Evolutionary conservation across 108 stramenopile genomes (phyloP).

Genomic region (Nitzschia sp.): DNA sequence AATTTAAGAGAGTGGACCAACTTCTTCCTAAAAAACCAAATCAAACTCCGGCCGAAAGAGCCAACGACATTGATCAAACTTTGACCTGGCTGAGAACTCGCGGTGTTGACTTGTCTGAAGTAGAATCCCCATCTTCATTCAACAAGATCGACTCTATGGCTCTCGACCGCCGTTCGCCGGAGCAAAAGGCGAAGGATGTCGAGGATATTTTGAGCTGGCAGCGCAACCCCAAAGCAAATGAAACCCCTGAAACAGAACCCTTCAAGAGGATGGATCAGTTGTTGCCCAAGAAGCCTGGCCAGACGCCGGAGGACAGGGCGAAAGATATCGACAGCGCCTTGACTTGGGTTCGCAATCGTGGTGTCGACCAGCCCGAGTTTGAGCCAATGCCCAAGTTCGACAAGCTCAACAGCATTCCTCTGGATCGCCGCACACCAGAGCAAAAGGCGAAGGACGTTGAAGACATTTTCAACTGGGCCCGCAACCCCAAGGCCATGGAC

Average conservation of each 20-base stretch:
- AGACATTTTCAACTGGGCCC: conserved; percentile 22
- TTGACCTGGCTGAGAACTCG: conserved; percentile 36
- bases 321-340: conserved; percentile 8
- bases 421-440: conserved; percentile 7
- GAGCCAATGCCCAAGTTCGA: conserved; percentile 5
- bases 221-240: conserved; percentile 23
- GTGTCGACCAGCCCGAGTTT: neutral
- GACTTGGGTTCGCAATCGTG: conserved; percentile 27
- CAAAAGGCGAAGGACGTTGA: conserved; percentile 22
- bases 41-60: conserved; percentile 23
- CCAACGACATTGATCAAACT: conserved; percentile 30
- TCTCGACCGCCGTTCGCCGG: conserved; percentile 11
- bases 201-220: conserved; percentile 34
- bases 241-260: neutral
- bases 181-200: conserved; percentile 17
- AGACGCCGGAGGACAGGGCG: neutral
- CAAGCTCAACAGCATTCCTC: conserved; percentile 5
- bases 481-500: conserved; percentile 5
- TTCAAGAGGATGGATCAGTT: conserved; percentile 25
- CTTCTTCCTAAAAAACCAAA: conserved; percentile 23
- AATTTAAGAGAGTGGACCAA: conserved; percentile 25
- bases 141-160: conserved; percentile 24
- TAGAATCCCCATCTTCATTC: conserved; percentile 6
- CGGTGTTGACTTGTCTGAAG: neutral
- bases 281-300: conserved; percentile 4